Evolutionary conservation across 1,139 yeast species (phyloP), one percentile per base, ranked within the genome.

Genomic region (Kurtzmaniella quercitrusa): DNA sequence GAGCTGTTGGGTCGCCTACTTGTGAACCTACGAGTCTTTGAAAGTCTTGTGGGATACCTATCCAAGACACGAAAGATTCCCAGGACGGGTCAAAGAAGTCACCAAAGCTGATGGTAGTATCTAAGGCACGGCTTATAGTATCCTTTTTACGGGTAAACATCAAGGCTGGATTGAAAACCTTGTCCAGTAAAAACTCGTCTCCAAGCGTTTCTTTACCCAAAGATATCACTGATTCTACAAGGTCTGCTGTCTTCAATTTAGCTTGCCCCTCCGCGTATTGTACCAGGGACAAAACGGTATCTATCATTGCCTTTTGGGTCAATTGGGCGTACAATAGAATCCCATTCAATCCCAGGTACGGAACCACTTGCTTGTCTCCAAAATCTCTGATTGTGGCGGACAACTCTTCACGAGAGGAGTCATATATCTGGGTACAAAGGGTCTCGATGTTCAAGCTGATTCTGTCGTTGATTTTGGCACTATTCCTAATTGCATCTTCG

Each of bases 71-170:
- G 48, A 82, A 75, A 2, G 85, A 77, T 43, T 81, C 85, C 50
- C 79, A 58, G 1, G 85, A 75, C 1, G 90, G 90, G 54, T 91
- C 95, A 57, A 91, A 72, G 53, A 90, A 82, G 61, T 93, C 98
- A 15, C 72, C 46, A 2, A 86, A 44, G 14, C 82, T 79, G 40
- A 91, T 74, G 33, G 77, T 75, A 33, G 81, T 77, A 48, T 76
- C 70, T 39, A 91, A 67, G 41, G 77, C 72, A 51, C 84, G 80
- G 34, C 80, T 75, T 37, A 82, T 65, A 5, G 76, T 62, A 55
- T 93, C 96, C 39, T 76, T 77, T 45, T 75, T 75, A 53, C 91
- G 80, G 2, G 89, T 78, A 54, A 90, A 93, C 98, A 93, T 93
- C 41, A 85, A 75, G 21, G 81, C 85, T 14, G 87, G 78, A 46